phyloP scores from a whole-genome alignment of 805 yeast genomes.

The Nakazawaea holstii region DNA sequence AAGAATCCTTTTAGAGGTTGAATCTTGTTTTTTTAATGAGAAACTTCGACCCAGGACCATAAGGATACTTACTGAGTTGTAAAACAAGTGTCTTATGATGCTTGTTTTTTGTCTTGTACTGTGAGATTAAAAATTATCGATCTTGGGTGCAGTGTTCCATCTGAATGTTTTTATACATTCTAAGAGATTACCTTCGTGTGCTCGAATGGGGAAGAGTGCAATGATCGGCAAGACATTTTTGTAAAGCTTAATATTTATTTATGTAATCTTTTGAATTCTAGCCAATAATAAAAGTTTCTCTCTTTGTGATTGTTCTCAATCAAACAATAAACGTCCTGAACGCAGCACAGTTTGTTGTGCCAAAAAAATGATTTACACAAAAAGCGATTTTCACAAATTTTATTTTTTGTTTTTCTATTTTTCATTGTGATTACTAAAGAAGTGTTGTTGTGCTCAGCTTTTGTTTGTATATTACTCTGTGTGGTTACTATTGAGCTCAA shows the following conservation, averaged over 20 bases:
- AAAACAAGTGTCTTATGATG: conserved; percentile 12
- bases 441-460: too few species aligned
- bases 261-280: too few species aligned
- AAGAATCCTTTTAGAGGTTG: conserved; percentile 58
- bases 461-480: too few species aligned
- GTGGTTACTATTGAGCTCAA: too few species aligned
- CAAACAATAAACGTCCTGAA: too few species aligned
- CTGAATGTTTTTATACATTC: conserved; percentile 30
- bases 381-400: too few species aligned
- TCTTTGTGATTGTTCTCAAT: too few species aligned
- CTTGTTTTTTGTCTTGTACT: conserved; percentile 29
- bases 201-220: conserved; percentile 61
- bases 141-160: conserved; percentile 67
- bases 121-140: conserved; percentile 46
- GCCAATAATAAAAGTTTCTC: too few species aligned
- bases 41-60: conserved; percentile 57
- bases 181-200: conserved; percentile 61
- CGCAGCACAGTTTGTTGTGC: too few species aligned
- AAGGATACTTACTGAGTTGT: conserved; percentile 40
- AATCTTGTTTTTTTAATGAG: conserved; percentile 33
- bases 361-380: too few species aligned
- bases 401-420: too few species aligned
- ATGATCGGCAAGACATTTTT: conserved; percentile 46
- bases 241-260: background rate
- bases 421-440: too few species aligned